These are phyloP conservation scores for Auricularia sp. DNA, from an alignment of 768 basidiomycete genomes.

Conservation along the genomic window DNA sequence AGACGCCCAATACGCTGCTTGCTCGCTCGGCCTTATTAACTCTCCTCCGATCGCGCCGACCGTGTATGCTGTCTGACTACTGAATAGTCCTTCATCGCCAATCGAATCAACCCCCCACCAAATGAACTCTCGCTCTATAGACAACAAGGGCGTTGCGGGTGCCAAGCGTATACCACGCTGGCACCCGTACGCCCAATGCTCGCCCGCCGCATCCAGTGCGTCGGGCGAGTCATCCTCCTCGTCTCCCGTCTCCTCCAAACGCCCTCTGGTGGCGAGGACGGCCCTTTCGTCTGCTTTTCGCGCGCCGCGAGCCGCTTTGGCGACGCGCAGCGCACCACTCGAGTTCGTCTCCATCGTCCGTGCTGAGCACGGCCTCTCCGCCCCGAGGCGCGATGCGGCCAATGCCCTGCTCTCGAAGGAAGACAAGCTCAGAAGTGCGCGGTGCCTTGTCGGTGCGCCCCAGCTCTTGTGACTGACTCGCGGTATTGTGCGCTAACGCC, in stretches of 20 bases:
- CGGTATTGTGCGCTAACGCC: neutral
- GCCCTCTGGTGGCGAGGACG: neutral
- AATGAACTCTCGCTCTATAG: neutral
- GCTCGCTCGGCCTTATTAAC: neutral
- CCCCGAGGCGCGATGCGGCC: neutral
- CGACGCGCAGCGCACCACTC: neutral
- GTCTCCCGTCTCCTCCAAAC: neutral
- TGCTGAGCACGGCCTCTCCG: neutral
- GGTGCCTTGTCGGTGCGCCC: neutral
- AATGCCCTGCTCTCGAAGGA: neutral
- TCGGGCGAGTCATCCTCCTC: neutral
- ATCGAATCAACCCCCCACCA: neutral
- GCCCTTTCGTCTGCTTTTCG: neutral
- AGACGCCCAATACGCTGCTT: neutral
- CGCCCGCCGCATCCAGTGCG: neutral
- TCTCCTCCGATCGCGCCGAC: too few species aligned
- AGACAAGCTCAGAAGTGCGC: neutral
- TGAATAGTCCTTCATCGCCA: too few species aligned
- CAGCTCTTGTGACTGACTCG: too few species aligned
- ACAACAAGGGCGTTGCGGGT: neutral
- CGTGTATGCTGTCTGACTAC: too few species aligned
- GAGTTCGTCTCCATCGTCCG: neutral
- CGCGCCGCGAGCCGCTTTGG: neutral
- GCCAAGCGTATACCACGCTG: neutral
- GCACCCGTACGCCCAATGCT: neutral